phyloP scores from a whole-genome alignment of 768 basidiomycete species.

The Russula brevipes region DNA sequence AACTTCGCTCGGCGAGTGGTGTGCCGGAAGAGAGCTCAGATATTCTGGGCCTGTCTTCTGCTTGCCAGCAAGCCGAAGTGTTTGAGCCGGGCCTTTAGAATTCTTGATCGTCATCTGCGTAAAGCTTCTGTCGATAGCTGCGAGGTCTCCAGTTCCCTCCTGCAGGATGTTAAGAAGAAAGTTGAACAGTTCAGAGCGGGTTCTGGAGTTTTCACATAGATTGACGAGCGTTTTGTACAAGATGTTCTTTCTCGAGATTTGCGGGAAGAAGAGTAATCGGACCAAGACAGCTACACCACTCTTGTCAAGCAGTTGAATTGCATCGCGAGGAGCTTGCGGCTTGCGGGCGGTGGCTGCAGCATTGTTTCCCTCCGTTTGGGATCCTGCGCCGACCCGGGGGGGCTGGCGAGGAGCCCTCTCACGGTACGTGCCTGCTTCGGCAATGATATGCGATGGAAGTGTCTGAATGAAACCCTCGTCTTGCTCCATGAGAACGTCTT shows the following conservation, averaged over 20 bases:
- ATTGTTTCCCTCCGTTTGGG: constrained; percentile 18
- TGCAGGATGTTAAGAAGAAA: constrained; percentile 90
- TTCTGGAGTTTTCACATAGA: constrained; percentile 91
- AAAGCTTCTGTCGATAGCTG: constrained; percentile 89
- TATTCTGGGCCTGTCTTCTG: constrained; percentile 58
- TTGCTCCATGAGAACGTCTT: constrained; percentile 86
- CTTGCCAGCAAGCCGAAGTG: constrained; percentile 55
- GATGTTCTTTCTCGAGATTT: constrained; percentile 77
- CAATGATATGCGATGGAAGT: constrained; percentile 79
- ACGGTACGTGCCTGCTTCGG: constrained; percentile 73
- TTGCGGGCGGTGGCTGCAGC: constrained; percentile 41
- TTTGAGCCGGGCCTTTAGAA: constrained; percentile 43
- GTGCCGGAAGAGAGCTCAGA: constrained; percentile 44
- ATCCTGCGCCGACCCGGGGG: constrained; percentile 15
- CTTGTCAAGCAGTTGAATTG: constrained; percentile 91
- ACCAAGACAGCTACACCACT: constrained; percentile 82
- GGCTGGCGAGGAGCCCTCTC: constrained; percentile 38
- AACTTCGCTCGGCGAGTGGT: constrained; percentile 62
- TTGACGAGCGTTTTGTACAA: constrained; percentile 90
- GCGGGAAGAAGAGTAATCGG: constrained; percentile 93
- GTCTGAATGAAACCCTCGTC: constrained; percentile 80
- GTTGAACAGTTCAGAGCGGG: constrained; percentile 89
- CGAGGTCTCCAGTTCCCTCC: constrained; percentile 90
- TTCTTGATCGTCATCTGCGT: constrained; percentile 79
- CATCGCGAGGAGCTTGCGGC: constrained; percentile 62